These are phyloP conservation scores for Hypoxylon intermedium DNA, from an alignment of 495 filamentous ascomycete genomes.

Conservation along the genomic window DNA sequence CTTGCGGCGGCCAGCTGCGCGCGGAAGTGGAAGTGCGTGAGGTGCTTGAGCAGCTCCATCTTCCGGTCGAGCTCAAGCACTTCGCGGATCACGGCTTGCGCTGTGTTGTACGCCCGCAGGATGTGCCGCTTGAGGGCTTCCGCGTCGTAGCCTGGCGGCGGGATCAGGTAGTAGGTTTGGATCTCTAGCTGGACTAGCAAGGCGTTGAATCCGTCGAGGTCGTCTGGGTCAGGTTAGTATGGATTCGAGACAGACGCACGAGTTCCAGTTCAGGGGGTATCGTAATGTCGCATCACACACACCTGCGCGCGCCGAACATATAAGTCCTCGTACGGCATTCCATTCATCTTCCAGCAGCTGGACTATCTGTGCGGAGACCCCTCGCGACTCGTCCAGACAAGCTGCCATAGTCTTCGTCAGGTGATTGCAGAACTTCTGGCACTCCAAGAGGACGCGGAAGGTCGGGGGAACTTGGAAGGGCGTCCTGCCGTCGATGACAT, in stretches of 20 bases:
- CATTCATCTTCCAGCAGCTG: constrained; percentile 54
- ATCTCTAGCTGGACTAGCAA: constrained; percentile 53
- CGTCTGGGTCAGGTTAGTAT: constrained; percentile 23
- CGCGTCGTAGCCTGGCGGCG: constrained; percentile 42
- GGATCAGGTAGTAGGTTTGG: constrained; percentile 56
- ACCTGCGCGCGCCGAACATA: constrained; percentile 54
- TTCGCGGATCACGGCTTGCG: constrained; percentile 44
- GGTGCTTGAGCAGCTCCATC: constrained; percentile 46
- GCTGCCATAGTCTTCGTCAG: constrained; percentile 50
- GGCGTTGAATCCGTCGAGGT: constrained; percentile 50
- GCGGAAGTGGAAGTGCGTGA: constrained; percentile 52
- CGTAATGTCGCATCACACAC: constrained; percentile 3
- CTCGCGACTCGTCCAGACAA: constrained; percentile 49
- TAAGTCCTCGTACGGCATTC: constrained; percentile 46
- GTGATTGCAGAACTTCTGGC: constrained; percentile 50
- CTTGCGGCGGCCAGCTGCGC: constrained; percentile 46
- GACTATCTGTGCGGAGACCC: constrained; percentile 50
- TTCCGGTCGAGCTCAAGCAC: constrained; percentile 42
- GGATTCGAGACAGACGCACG: neutral
- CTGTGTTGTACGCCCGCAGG: constrained; percentile 50
- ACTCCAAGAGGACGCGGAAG: constrained; percentile 51
- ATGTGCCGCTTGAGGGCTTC: constrained; percentile 51
- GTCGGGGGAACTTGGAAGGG: constrained; percentile 47
- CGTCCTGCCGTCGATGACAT: constrained; percentile 46
- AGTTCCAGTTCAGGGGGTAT: no score